Evolutionary conservation across 768 basidiomycete genomes (phyloP).

Genomic region (Tylopilus subfusipes): DNA sequence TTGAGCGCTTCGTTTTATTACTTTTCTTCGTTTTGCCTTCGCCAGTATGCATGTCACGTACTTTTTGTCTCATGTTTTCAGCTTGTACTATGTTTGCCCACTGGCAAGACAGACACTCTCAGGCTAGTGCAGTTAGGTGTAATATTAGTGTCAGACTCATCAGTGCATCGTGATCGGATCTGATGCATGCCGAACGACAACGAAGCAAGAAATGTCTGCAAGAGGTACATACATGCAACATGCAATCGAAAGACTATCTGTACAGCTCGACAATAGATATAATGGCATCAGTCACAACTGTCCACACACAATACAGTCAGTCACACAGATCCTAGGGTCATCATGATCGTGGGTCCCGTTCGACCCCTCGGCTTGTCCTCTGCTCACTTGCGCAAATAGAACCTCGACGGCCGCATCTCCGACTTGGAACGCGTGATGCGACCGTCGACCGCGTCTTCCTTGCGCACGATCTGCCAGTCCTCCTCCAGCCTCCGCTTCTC

Average conservation of each 20-base stretch:
- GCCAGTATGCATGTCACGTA: constrained; percentile 3
- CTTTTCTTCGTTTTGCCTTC: background rate
- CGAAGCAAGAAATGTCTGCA: background rate
- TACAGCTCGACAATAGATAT: constrained; percentile 8
- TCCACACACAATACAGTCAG: background rate
- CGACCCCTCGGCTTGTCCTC: background rate
- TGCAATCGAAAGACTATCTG: background rate
- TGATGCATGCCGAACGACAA: background rate
- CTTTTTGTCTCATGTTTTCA: constrained; percentile 16
- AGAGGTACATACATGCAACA: background rate
- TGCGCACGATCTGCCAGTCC: constrained; percentile 15
- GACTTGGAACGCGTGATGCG: constrained; percentile 25
- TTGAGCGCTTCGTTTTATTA: background rate
- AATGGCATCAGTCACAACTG: background rate
- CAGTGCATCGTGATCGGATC: background rate
- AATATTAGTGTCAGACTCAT: background rate
- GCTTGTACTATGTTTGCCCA: background rate
- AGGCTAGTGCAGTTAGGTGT: background rate
- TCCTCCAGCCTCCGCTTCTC: constrained; percentile 23
- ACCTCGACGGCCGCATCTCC: constrained; percentile 22
- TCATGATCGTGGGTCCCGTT: background rate
- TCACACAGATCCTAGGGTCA: background rate
- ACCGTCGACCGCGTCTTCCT: constrained; percentile 4
- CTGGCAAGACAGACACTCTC: background rate
- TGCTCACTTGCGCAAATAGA: constrained; percentile 14